Evolutionary conservation across 257 asterid genomes (phyloP).

Genomic region (Plantago major): DNA sequence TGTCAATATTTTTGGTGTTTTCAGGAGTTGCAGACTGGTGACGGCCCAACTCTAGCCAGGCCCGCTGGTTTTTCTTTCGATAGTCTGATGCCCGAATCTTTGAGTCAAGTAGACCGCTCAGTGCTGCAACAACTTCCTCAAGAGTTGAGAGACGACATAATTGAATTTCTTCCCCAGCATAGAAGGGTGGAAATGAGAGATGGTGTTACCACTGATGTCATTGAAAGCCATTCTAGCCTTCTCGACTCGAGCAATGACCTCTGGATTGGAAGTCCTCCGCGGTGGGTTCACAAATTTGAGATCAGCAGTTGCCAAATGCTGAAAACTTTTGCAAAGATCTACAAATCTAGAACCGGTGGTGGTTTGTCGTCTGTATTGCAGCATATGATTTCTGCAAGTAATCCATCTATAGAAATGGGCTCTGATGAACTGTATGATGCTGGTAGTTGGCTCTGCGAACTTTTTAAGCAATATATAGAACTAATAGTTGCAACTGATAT

Average conservation of each 20-base stretch:
- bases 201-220: slow-evolving; percentile 34
- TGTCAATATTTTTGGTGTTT: background rate
- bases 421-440: slow-evolving; percentile 35
- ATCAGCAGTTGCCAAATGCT: slow-evolving; percentile 39
- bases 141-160: slow-evolving; percentile 73
- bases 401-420: slow-evolving; percentile 24
- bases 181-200: slow-evolving; percentile 34
- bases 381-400: slow-evolving; percentile 35
- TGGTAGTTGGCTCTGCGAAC: slow-evolving; percentile 50
- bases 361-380: slow-evolving; percentile 62
- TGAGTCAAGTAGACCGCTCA: slow-evolving; percentile 82
- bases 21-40: slow-evolving; percentile 27
- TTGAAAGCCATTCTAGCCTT: slow-evolving; percentile 28
- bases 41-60: background rate
- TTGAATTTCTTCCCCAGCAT: slow-evolving; percentile 64
- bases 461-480: slow-evolving; percentile 65
- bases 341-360: slow-evolving; percentile 37
- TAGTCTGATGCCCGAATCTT: slow-evolving; percentile 70
- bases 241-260: slow-evolving; percentile 37
- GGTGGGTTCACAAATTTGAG: slow-evolving; percentile 71
- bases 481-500: slow-evolving; percentile 64
- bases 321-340: slow-evolving; percentile 43
- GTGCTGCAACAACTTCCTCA: slow-evolving; percentile 83
- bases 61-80: background rate
- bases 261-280: slow-evolving; percentile 81